These are phyloP conservation scores for Solanum hybrid DNA, from an alignment of 305 asterid genomes.

Conservation along the genomic window DNA sequence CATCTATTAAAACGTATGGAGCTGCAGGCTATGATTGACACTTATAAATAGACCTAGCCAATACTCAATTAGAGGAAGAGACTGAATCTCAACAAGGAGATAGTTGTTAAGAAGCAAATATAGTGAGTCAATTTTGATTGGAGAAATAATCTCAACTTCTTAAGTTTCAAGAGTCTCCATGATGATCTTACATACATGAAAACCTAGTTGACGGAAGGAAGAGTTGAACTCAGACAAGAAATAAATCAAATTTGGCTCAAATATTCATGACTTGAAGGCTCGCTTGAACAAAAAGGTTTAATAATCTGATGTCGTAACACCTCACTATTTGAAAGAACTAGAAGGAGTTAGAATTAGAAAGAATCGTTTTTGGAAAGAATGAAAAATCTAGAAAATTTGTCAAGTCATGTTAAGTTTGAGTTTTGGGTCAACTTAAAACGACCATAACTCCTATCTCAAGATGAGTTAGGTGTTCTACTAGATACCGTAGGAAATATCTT, in stretches of 20 bases:
- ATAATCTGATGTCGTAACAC: too few species aligned
- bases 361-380: too few species aligned
- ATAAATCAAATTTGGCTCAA: not conserved
- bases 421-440: too few species aligned
- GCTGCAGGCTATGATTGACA: not conserved
- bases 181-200: not conserved
- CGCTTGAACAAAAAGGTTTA: not conserved
- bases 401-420: too few species aligned
- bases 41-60: not conserved
- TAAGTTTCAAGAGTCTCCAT: not conserved
- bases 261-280: not conserved
- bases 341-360: too few species aligned
- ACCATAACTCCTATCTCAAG: too few species aligned
- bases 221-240: not conserved
- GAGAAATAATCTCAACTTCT: not conserved
- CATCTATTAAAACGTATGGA: too few species aligned
- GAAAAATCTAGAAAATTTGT: too few species aligned
- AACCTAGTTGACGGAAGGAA: not conserved
- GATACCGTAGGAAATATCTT: too few species aligned
- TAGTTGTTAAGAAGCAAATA: not conserved
- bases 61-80: not conserved
- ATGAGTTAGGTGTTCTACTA: too few species aligned
- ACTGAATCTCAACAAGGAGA: not conserved
- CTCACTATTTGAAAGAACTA: too few species aligned
- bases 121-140: not conserved